Conservation (phyloP, 306 rosid genomes). For the Mucuna pruriens region DNA sequence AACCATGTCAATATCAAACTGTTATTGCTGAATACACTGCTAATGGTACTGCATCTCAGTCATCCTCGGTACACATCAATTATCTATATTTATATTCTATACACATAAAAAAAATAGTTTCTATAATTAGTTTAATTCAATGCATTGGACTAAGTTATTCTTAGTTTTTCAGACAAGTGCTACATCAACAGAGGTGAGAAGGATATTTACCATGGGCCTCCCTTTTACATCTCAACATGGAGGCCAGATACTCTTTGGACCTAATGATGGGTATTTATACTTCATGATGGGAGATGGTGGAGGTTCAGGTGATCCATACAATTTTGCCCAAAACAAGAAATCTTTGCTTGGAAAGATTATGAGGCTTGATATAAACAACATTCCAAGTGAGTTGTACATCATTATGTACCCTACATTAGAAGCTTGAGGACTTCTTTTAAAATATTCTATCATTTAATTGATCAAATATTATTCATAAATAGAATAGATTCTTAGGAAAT, state of each 20-base stretch:
- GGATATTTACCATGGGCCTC: slow-evolving; percentile 92
- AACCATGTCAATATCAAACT: slow-evolving; percentile 84
- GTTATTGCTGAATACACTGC: slow-evolving; percentile 81
- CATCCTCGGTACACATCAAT: slow-evolving; percentile 73
- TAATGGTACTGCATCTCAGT: slow-evolving; percentile 63
- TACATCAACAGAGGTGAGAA: slow-evolving; percentile 80
- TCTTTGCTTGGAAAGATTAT: slow-evolving; percentile 92
- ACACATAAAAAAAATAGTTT: not conserved
- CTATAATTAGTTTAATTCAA: slow-evolving; percentile 16
- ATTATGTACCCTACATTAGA: not conserved
- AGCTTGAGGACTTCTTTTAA: not conserved
- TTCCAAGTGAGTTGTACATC: slow-evolving; percentile 64
- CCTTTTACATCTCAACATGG: slow-evolving; percentile 76
- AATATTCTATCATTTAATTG: not conserved
- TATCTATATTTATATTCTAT: no score
- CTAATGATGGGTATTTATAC: slow-evolving; percentile 80
- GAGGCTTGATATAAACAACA: slow-evolving; percentile 85
- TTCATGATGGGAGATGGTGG: slow-evolving; percentile 96
- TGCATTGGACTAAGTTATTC: not conserved
- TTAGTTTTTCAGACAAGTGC: slow-evolving; percentile 80
- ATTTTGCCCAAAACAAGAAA: slow-evolving; percentile 89
- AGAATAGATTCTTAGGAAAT: not conserved
- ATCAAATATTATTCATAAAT: not conserved
- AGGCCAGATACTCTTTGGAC: slow-evolving; percentile 96
- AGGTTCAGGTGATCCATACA: slow-evolving; percentile 76